phyloP scores from a whole-genome alignment of 192 early-diverging fungal genomes.

The Fimicolochytrium jonesii region DNA sequence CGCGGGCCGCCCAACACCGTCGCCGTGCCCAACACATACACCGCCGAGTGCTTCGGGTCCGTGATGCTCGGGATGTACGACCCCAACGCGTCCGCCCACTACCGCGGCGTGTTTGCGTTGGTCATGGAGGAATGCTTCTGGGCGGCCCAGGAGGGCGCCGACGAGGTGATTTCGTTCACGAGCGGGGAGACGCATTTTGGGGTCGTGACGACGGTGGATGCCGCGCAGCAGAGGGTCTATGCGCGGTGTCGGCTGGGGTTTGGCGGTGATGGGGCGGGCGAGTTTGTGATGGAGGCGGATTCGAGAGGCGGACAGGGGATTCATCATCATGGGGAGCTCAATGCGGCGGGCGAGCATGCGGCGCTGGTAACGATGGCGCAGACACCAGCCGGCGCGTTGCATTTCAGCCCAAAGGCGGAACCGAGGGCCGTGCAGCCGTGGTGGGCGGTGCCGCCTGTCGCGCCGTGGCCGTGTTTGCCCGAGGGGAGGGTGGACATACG shows the following conservation, averaged over 20 bases:
- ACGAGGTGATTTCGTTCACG: background rate
- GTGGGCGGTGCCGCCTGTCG: slow-evolving; percentile 1
- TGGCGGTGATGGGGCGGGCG: background rate
- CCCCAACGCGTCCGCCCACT: background rate
- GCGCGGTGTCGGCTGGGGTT: background rate
- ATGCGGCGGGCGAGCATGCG: background rate
- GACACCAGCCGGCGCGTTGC: background rate
- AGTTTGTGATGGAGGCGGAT: no score
- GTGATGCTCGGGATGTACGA: slow-evolving; percentile 22
- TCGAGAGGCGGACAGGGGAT: no score
- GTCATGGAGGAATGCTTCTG: slow-evolving; percentile 25
- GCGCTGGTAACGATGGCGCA: background rate
- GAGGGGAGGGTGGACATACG: background rate
- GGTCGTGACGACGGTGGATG: slow-evolving; percentile 5
- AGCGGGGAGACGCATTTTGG: background rate
- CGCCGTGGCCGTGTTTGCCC: background rate
- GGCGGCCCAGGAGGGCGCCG: slow-evolving; percentile 2
- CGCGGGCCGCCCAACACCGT: slow-evolving; percentile 7
- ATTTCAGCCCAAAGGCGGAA: background rate
- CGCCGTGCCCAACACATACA: slow-evolving; percentile 17
- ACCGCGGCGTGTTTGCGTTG: slow-evolving; percentile 10
- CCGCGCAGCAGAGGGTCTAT: background rate
- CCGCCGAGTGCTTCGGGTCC: background rate
- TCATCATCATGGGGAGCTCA: no score
- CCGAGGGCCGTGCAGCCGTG: background rate